Conservation (phyloP, 169 alveolate genomes). For the Hepatocystis sp. region DNA sequence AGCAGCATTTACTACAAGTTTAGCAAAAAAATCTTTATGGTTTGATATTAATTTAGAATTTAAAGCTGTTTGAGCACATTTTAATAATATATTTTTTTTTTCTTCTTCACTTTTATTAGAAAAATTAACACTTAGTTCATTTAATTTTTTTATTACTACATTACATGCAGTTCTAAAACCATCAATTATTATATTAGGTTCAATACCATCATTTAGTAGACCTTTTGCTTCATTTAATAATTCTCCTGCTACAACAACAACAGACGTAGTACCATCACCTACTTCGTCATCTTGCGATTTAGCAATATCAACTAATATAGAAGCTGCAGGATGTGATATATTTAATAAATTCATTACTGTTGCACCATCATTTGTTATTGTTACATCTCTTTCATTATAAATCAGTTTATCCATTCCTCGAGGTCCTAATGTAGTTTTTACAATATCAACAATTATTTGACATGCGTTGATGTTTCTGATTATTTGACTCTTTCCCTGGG, state of each 20-base stretch:
- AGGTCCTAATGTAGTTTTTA: conserved; percentile 97
- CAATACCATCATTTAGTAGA: conserved; percentile 97
- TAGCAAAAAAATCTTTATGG: conserved; percentile 95
- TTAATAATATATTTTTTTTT: conserved; percentile 89
- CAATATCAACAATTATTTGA: conserved; percentile 94
- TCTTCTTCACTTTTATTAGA: conserved; percentile 85
- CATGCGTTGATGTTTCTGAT: conserved; percentile 97
- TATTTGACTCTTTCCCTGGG: conserved; percentile 97
- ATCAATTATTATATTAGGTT: conserved; percentile 95
- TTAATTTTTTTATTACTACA: conserved; percentile 85
- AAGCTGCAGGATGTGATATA: conserved; percentile 99
- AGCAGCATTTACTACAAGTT: conserved; percentile 97
- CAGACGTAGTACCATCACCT: conserved; percentile 98
- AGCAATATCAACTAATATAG: conserved; percentile 96
- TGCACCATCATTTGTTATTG: conserved; percentile 99
- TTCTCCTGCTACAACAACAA: conserved; percentile 96
- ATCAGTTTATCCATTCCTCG: conserved; percentile 99
- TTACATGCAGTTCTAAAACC: conserved; percentile 95
- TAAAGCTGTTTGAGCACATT: conserved; percentile 98
- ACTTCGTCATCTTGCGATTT: conserved; percentile 98
- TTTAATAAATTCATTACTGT: conserved; percentile 95
- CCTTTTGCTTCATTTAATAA: conserved; percentile 95
- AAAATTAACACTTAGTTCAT: conserved; percentile 83
- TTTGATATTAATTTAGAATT: conserved; percentile 96
- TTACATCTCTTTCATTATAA: conserved; percentile 89